Evolutionary conservation across 1,139 yeast species (phyloP).

Genomic region (Lodderomyces jiufengensis): DNA sequence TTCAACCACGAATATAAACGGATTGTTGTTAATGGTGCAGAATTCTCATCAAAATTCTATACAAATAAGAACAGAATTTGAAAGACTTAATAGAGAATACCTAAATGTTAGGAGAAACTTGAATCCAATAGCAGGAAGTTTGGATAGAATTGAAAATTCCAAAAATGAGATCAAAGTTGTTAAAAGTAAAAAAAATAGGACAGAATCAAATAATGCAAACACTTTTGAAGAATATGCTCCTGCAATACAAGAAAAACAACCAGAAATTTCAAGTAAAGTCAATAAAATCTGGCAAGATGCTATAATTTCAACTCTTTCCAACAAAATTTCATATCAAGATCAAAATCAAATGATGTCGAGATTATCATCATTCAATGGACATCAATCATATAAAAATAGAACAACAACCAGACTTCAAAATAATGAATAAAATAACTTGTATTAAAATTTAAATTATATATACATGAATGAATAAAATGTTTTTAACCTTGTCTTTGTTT

Average conservation of each 20-base stretch:
- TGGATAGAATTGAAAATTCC: conserved; percentile 41
- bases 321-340: conserved; percentile 1
- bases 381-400: conserved; percentile 19
- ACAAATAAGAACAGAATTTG: conserved; percentile 71
- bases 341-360: conserved; percentile 23
- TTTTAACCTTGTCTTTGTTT: conserved; percentile 90
- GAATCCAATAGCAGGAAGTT: conserved; percentile 66
- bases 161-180: conserved; percentile 20
- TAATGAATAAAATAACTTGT: conserved; percentile 37
- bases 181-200: conserved; percentile 18
- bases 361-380: conserved; percentile 22
- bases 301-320: conserved; percentile 19
- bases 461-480: conserved; percentile 8
- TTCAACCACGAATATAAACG: conserved; percentile 22
- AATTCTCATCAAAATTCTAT: conserved; percentile 44
- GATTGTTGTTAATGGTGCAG: conserved; percentile 28
- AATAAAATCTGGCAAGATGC: conserved; percentile 45
- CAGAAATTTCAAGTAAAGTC: conserved; percentile 25
- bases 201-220: conserved; percentile 19
- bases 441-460: conserved; percentile 5
- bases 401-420: conserved; percentile 36
- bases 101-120: conserved; percentile 63
- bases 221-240: conserved; percentile 37
- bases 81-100: conserved; percentile 70
- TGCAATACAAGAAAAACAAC: conserved; percentile 29